Evolutionary conservation across 116 monocot genomes (phyloP).

Genomic region (Phalaenopsis hybrid): DNA sequence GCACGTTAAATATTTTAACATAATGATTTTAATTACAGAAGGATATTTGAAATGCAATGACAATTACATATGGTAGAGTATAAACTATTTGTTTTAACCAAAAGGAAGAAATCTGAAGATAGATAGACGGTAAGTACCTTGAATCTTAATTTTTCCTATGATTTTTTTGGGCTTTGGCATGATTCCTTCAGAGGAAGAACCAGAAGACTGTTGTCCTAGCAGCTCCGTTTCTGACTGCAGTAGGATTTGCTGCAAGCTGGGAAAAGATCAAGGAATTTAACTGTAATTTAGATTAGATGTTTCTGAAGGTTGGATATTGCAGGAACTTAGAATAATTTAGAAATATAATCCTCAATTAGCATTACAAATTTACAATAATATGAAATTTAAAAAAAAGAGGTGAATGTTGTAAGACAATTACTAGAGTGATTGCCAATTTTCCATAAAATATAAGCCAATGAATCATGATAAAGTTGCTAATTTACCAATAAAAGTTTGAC

Average conservation of each 20-base stretch:
- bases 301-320: not conserved
- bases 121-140: conserved; percentile 31
- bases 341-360: too few relatives aligned
- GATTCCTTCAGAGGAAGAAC: conserved; percentile 54
- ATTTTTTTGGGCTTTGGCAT: not conserved
- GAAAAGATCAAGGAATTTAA: not conserved
- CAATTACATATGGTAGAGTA: not conserved
- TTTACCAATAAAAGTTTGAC: too few relatives aligned
- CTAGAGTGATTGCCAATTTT: too few relatives aligned
- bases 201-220: conserved; percentile 48
- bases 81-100: not conserved
- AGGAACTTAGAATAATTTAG: not conserved
- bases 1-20: not conserved
- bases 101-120: not conserved
- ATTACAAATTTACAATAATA: too few relatives aligned
- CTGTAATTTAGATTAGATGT: not conserved
- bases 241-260: conserved; percentile 69
- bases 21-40: not conserved
- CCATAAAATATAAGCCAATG: too few relatives aligned
- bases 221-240: conserved; percentile 93
- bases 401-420: too few relatives aligned
- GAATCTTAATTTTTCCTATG: conserved; percentile 92
- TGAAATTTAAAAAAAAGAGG: too few relatives aligned
- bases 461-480: too few relatives aligned
- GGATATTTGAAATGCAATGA: not conserved